Evolutionary conservation across 768 basidiomycete species (phyloP).

Genomic region (Coprinellus micaceus): DNA sequence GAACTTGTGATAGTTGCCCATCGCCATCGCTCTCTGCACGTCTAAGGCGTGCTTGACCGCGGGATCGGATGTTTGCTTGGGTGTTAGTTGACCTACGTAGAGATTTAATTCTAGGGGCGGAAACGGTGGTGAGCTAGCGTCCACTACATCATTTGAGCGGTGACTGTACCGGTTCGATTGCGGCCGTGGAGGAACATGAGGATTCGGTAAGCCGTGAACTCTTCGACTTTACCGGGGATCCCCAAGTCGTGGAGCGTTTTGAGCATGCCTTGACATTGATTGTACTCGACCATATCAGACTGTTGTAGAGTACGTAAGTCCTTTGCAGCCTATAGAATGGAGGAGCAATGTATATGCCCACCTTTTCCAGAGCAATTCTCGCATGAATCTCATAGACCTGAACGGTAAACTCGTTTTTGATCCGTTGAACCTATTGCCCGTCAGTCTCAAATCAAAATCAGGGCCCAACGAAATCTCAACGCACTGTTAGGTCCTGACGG

Average conservation of each 20-base stretch:
- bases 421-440: constrained; percentile 81
- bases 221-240: constrained; percentile 87
- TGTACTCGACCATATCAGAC: constrained; percentile 98
- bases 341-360: constrained; percentile 11
- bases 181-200: constrained; percentile 92
- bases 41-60: constrained; percentile 86
- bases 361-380: constrained; percentile 74
- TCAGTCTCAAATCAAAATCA: constrained; percentile 5
- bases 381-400: constrained; percentile 98
- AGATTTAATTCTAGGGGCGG: constrained; percentile 96
- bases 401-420: constrained; percentile 97
- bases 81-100: constrained; percentile 95
- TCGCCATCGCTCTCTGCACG: constrained; percentile 85
- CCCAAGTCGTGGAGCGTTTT: constrained; percentile 90
- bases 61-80: constrained; percentile 75
- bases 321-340: constrained; percentile 5
- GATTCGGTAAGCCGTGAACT: constrained; percentile 97
- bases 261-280: constrained; percentile 92
- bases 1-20: constrained; percentile 91
- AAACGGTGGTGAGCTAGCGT: no score
- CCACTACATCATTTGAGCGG: no score
- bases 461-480: constrained; percentile 27
- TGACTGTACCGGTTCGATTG: constrained; percentile 87
- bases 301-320: constrained; percentile 36
- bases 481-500: constrained; percentile 94